Evolutionary conservation across 192 early-diverging fungal species (phyloP).

Genomic region (Spinellus fusiger): DNA sequence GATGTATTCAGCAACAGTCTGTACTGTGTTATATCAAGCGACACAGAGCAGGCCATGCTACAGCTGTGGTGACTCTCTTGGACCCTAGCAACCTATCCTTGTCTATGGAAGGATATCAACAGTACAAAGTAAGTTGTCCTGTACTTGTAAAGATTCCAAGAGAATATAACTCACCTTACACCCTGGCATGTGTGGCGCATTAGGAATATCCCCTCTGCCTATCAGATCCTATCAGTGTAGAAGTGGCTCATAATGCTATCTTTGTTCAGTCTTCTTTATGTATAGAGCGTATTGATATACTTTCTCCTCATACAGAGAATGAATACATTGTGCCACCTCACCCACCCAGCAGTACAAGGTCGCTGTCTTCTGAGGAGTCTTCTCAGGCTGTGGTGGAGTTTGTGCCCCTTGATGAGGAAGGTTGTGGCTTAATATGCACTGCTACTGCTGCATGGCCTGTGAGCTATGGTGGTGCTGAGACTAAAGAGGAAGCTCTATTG

Average conservation of each 20-base stretch:
- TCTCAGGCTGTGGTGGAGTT: neutral
- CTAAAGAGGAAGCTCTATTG: neutral
- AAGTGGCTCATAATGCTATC: no score
- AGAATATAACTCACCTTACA: no score
- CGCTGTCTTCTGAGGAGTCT: neutral
- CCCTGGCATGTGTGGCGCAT: no score
- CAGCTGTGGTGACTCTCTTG: neutral
- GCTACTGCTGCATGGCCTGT: constrained; percentile 1
- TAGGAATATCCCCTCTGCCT: neutral
- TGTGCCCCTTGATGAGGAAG: neutral
- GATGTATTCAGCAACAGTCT: neutral
- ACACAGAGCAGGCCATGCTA: neutral
- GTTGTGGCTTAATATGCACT: neutral
- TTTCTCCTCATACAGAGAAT: constrained; percentile 5
- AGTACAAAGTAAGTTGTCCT: no score
- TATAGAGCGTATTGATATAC: neutral
- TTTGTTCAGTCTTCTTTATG: no score
- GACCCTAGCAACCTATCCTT: no score
- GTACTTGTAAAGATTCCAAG: no score
- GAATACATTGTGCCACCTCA: no score
- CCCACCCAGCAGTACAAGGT: neutral
- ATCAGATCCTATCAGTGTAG: neutral
- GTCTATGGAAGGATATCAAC: no score
- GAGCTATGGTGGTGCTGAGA: neutral
- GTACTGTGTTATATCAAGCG: constrained; percentile 2